Percentiles rank a stretch among this genome's conserved stretches.
Evolutionary conservation across 257 asterid genomes (phyloP).

Genomic region (Pogostemon cablin): DNA sequence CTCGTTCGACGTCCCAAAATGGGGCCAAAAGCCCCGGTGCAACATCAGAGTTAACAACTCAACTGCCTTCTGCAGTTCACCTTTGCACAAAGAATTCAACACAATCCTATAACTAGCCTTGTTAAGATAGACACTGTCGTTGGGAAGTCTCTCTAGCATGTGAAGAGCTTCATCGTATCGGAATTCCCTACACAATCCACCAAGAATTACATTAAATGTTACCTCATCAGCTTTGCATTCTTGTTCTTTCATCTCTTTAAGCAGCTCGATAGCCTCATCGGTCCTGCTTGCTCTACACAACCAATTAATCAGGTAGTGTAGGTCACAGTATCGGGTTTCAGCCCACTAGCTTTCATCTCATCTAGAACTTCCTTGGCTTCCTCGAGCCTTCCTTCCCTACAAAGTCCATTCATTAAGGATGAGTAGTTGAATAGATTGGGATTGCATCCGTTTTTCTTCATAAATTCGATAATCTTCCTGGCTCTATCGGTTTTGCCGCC

Average conservation of each 20-base stretch:
- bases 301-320: conserved; percentile 71
- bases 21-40: conserved; percentile 80
- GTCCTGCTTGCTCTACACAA: conserved; percentile 63
- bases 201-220: conserved; percentile 74
- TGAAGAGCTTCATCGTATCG: conserved; percentile 69
- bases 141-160: conserved; percentile 77
- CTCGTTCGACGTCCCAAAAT: conserved; percentile 83
- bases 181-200: conserved; percentile 68
- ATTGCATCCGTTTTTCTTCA: conserved; percentile 79
- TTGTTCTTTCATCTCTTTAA: conserved; percentile 70
- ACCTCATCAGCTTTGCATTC: conserved; percentile 72
- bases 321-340: conserved; percentile 66
- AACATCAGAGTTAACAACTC: conserved; percentile 68
- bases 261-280: conserved; percentile 73
- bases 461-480: conserved; percentile 65
- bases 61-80: conserved; percentile 62
- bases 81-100: conserved; percentile 68
- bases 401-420: conserved; percentile 69
- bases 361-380: conserved; percentile 63
- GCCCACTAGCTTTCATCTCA: conserved; percentile 58
- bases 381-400: conserved; percentile 67
- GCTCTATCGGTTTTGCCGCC: conserved; percentile 70
- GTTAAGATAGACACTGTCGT: conserved; percentile 68
- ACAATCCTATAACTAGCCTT: conserved; percentile 88
- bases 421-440: conserved; percentile 81